Conservation (phyloP, 148 eudicot genomes). For the Rhododendron kiyosumense region DNA sequence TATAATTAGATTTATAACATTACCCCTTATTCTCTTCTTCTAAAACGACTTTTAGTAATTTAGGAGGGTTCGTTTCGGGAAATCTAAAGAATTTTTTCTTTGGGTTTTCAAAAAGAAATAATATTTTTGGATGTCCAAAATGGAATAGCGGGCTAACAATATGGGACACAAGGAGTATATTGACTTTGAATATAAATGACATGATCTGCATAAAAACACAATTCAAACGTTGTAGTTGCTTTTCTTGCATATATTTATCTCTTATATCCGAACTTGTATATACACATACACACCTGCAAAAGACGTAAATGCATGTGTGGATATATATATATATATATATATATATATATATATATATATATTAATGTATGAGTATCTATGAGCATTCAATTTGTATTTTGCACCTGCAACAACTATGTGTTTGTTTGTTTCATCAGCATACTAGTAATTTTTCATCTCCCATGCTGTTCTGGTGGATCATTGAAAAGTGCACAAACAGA, state of each 20-base stretch:
- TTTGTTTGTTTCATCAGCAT: background rate
- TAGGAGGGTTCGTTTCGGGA: background rate
- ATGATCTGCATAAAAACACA: background rate
- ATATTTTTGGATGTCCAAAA: background rate
- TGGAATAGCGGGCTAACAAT: background rate
- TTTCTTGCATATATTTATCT: background rate
- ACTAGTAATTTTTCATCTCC: background rate
- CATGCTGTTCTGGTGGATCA: background rate
- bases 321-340: no score
- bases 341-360: background rate
- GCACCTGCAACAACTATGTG: background rate
- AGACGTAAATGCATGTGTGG: background rate
- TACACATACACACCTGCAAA: background rate
- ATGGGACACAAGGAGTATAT: background rate
- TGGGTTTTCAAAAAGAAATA: background rate
- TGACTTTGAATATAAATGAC: background rate
- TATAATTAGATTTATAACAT: background rate
- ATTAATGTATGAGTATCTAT: no score
- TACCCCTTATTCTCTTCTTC: background rate
- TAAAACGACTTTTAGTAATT: background rate
- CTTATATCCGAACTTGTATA: background rate
- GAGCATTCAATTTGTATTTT: background rate
- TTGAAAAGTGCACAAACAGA: background rate
- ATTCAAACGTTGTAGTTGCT: background rate
- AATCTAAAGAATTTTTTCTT: background rate